These are phyloP conservation scores for Epichloe hybrida DNA, from an alignment of 2,329 filamentous ascomycete genomes.

Conservation along the genomic window DNA sequence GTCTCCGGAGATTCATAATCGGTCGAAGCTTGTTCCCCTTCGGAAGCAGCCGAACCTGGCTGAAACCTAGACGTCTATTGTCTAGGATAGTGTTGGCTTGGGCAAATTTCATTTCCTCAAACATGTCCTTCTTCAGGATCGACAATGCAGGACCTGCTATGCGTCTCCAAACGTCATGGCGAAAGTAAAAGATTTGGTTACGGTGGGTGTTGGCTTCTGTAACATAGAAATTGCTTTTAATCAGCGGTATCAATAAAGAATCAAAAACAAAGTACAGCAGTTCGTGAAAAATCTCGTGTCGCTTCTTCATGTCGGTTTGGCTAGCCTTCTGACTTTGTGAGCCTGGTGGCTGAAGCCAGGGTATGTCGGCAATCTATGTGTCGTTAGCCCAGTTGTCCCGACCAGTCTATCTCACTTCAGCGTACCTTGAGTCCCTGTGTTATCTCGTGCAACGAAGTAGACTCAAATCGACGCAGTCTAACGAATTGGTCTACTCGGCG, in stretches of 20 bases:
- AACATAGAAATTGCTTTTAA: conserved; percentile 82
- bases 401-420: background rate
- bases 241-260: conserved; percentile 74
- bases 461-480: conserved; percentile 66
- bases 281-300: conserved; percentile 66
- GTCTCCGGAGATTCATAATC: conserved; percentile 73
- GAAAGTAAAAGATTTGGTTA: conserved; percentile 81
- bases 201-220: conserved; percentile 76
- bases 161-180: conserved; percentile 79
- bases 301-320: conserved; percentile 59
- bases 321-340: conserved; percentile 43
- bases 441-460: conserved; percentile 63
- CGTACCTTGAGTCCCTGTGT: conserved; percentile 61
- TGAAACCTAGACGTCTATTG: conserved; percentile 56
- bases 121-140: conserved; percentile 55
- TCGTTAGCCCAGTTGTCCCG: background rate
- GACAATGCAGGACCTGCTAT: conserved; percentile 61
- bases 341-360: conserved; percentile 55
- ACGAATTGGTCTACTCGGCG: conserved; percentile 67
- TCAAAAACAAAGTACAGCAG: conserved; percentile 90
- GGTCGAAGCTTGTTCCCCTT: conserved; percentile 61
- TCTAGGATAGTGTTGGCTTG: conserved; percentile 45
- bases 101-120: conserved; percentile 57
- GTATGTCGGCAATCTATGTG: conserved; percentile 47
- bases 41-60: conserved; percentile 69